Evolutionary conservation across 2,329 filamentous ascomycete species (phyloP), one percentile per base, ranked within the genome.

Genomic region (Allantophomopsis cytisporea): DNA sequence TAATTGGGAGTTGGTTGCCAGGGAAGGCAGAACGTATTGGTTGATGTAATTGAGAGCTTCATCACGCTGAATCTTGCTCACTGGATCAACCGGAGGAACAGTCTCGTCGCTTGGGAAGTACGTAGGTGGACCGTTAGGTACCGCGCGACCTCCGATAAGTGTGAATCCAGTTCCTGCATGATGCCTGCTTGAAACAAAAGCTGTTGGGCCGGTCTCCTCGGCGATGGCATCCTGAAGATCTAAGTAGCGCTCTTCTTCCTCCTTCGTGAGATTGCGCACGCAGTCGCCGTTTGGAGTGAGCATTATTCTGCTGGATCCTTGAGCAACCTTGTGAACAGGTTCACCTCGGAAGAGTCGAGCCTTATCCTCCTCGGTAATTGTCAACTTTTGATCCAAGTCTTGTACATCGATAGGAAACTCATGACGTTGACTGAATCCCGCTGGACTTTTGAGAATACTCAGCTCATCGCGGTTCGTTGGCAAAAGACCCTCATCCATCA

Each of bases 281-380:
- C 81, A 83, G 45, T 84, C 78, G 10, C 83, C 83, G 44, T 81
- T 77, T 0, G 83, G 80, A 0, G 83, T 87, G 39, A 88, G 73
- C 47, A 88, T 69, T 45, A 83, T 76, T 18, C 80, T 70, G 54
- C 71, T 44, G 56, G 43, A 69, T 40, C 75, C 76, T 44, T 81
- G 76, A 2, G 76, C 63, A 31, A 76, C 59, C 54, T 80, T 80
- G 43, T 68, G 71, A 7, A 81, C 72, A 10, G 73, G 62, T 43
- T 68, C 65, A 36, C 75, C 76, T 2, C 66, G 62, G n/a, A 68
- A 61, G 6, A 80, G 62, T 2, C 63, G 56, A 12, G 64, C 60
- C 21, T 76, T 66, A 44, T 81, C 76, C 35, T 74, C 65, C 34
- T 67, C 63, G 1, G 60, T 65, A 31, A 74, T 64, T 17, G 67